Base-by-base conservation (phyloP, 768 basidiomycete species). In the Psilocybe sp. region DNA sequence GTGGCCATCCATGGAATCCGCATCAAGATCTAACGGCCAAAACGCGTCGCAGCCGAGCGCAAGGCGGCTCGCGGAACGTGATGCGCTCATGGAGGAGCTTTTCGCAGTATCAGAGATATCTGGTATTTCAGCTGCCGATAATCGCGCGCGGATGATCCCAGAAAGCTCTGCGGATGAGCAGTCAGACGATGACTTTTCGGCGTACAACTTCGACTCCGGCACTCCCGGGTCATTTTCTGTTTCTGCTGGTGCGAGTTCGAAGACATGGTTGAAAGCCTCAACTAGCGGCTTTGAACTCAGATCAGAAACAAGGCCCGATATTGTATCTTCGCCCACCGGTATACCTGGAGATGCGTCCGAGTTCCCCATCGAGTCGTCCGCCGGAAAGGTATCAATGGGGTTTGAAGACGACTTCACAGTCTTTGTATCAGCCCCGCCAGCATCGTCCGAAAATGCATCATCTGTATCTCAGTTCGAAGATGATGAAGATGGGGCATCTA, bases 341-440 rank as follows among this genome's bases (percentile, higher is more conserved):
- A 38, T 18, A 12, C 18, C 47, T 34, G 39, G 15, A 5, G 28
- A 42, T 33, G 12, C 46, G 4, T 37, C 41, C 5, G 16, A 33
- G 14, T 43, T 19, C 13, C 39, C 38, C 2, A 49, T 11, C 6
- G 46, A 43, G 3, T 40, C 14, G 28, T 14, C 37, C 19, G 50
- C 57, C 9, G 35, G 46, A 34, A 53, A 60, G 34, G 49, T 61
- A n/a, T 61, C 64, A 11, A 47, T 65, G 44, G 74, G 73, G 3
- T 81, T 92, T 56, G 90, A 92, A 47, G 90, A 92, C 59, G 87
- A 93, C 63, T 93, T 93, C 60, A 76, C 82, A 2, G 82, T 80
- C 23, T 89, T 89, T 54, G 77, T 89, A 14, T 83, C 85, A 31
- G 85, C 85, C n/a, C 79, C 69, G 12, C 15, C 45, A 8, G 46